These are phyloP conservation scores for Trichophyton simii DNA, from an alignment of 2,329 filamentous ascomycete species.

Conservation along the genomic window DNA sequence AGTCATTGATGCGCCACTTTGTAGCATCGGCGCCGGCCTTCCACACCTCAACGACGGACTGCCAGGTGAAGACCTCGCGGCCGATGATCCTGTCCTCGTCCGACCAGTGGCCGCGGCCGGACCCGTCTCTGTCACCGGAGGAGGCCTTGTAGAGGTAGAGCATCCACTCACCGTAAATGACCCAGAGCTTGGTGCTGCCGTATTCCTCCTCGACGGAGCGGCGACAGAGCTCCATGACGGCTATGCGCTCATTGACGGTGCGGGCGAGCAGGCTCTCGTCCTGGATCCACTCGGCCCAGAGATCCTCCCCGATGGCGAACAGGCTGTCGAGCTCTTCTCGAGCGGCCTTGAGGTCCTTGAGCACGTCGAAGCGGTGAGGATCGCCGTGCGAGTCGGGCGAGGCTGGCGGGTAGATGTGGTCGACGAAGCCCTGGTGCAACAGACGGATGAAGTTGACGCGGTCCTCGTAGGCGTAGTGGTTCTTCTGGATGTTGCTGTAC, in stretches of 20 bases:
- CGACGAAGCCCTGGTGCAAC: slow-evolving; percentile 36
- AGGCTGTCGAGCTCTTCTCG: slow-evolving; percentile 49
- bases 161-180: slow-evolving; percentile 50
- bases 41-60: slow-evolving; percentile 44
- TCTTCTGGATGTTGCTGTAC: slow-evolving; percentile 32
- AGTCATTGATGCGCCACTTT: slow-evolving; percentile 49
- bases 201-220: slow-evolving; percentile 50
- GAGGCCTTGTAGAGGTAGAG: slow-evolving; percentile 43
- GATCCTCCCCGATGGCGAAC: slow-evolving; percentile 50
- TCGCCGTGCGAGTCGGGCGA: slow-evolving; percentile 34
- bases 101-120: slow-evolving; percentile 31
- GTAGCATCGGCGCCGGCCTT: slow-evolving; percentile 45
- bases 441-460: slow-evolving; percentile 37
- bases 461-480: slow-evolving; percentile 36
- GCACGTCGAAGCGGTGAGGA: slow-evolving; percentile 34
- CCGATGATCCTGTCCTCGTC: slow-evolving; percentile 48
- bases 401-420: slow-evolving; percentile 36
- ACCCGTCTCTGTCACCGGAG: slow-evolving; percentile 25
- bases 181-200: slow-evolving; percentile 49
- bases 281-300: slow-evolving; percentile 52
- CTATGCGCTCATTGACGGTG: slow-evolving; percentile 44
- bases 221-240: slow-evolving; percentile 47
- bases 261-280: slow-evolving; percentile 48
- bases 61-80: slow-evolving; percentile 47
- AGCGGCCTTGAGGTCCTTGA: slow-evolving; percentile 35